phyloP scores from a whole-genome alignment of 768 basidiomycete genomes.

The Xerocomellus chrysenteron region DNA sequence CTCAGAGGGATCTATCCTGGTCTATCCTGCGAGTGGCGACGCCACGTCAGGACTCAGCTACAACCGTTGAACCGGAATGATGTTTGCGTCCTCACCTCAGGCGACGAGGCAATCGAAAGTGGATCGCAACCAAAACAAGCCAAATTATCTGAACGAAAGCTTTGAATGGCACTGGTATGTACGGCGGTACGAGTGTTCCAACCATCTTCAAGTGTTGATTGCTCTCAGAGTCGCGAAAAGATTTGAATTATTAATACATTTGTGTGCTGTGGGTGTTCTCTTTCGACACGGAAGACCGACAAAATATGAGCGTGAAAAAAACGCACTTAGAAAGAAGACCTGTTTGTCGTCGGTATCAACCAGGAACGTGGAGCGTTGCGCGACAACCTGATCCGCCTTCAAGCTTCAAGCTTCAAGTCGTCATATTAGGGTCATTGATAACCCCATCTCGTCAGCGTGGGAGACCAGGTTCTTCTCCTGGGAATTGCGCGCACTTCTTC shows the following conservation, averaged over 20 bases:
- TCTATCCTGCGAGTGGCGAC: not conserved
- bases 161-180: not conserved
- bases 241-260: too few relatives aligned
- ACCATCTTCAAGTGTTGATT: not conserved
- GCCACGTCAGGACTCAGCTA: not conserved
- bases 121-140: not conserved
- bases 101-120: not conserved
- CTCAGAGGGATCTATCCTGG: not conserved
- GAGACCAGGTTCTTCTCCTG: slow-evolving; percentile 4
- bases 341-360: slow-evolving; percentile 1
- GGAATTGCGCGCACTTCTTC: slow-evolving; percentile 13
- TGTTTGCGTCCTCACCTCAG: not conserved
- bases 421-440: slow-evolving; percentile 6
- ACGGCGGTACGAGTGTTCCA: too few relatives aligned
- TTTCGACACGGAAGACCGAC: not conserved
- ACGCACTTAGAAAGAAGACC: not conserved
- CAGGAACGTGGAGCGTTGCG: slow-evolving; percentile 5
- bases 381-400: slow-evolving; percentile 9
- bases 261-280: not conserved
- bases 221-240: not conserved
- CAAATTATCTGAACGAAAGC: not conserved
- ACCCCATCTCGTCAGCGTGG: slow-evolving; percentile 10
- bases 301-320: not conserved
- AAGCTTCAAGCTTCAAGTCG: too few relatives aligned
- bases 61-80: not conserved